These are phyloP conservation scores for Aegilops umbellulata DNA, from an alignment of 176 grass and related monocot species.

Conservation along the genomic window DNA sequence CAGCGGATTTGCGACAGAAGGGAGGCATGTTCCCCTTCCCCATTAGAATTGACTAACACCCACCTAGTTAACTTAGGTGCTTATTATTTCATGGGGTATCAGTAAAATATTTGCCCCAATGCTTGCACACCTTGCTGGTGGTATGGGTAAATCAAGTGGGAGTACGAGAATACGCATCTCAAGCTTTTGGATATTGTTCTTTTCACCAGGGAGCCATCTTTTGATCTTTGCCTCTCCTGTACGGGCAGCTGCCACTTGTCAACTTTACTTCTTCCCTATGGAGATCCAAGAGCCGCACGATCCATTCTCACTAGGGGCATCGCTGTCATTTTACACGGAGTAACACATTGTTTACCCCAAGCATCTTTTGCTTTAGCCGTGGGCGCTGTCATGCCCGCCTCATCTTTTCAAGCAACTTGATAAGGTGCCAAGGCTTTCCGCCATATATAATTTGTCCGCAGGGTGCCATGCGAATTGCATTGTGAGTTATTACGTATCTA, in stretches of 20 bases:
- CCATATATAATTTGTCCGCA: not conserved
- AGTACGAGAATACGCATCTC: slow-evolving; percentile 60
- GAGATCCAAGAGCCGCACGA: not conserved
- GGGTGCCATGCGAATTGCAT: not conserved
- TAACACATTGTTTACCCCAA: not conserved
- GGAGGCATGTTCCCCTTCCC: not conserved
- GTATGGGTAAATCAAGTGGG: slow-evolving; percentile 16
- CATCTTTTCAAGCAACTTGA: slow-evolving; percentile 39
- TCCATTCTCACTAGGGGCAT: not conserved
- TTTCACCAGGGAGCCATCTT: slow-evolving; percentile 26
- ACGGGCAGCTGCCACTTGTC: slow-evolving; percentile 30
- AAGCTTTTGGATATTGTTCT: slow-evolving; percentile 50
- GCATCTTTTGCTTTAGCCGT: slow-evolving; percentile 26
- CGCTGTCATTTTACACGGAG: not conserved
- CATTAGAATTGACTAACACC: not conserved
- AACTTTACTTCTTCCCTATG: not conserved
- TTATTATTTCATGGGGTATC: not conserved
- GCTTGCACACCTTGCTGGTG: not conserved
- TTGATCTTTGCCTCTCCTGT: slow-evolving; percentile 13
- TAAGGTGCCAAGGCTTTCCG: not conserved
- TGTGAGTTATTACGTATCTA: not conserved
- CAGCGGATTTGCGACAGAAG: slow-evolving; percentile 8
- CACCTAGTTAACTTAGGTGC: not conserved
- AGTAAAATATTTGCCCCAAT: not conserved
- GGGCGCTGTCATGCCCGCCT: slow-evolving; percentile 10